Evolutionary conservation across 257 asterid genomes (phyloP).

Genomic region (Nicotiana attenuata): DNA sequence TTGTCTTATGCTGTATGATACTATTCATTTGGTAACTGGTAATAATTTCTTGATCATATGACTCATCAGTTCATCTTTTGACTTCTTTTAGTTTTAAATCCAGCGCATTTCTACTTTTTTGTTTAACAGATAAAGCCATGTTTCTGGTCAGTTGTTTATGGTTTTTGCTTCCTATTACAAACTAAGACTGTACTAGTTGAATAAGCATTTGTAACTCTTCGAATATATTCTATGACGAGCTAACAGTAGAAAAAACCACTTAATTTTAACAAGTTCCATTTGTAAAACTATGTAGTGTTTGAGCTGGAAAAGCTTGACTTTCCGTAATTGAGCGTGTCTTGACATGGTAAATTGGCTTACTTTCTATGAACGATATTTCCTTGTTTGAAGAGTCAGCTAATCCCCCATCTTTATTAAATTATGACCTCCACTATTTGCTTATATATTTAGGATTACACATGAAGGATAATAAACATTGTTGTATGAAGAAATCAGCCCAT

Average conservation of each 20-base stretch:
- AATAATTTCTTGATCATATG: neutral
- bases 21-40: neutral
- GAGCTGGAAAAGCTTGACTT: neutral
- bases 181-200: neutral
- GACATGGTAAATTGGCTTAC: neutral
- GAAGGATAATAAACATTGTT: neutral
- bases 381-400: neutral
- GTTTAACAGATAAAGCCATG: neutral
- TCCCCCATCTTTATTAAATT: neutral
- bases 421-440: neutral
- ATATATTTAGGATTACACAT: neutral
- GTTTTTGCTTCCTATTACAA: neutral
- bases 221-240: neutral
- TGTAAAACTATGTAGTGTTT: neutral
- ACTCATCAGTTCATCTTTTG: neutral
- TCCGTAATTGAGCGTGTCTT: neutral
- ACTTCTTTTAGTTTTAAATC: neutral
- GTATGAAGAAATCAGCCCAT: neutral
- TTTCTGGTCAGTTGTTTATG: neutral
- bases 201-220: neutral
- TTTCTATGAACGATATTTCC: neutral
- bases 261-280: neutral
- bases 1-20: neutral
- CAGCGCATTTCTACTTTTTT: neutral
- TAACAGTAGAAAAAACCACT: neutral